These are phyloP conservation scores for Solanum ahanhuiri DNA, from an alignment of 257 asterid genomes.

Conservation along the genomic window DNA sequence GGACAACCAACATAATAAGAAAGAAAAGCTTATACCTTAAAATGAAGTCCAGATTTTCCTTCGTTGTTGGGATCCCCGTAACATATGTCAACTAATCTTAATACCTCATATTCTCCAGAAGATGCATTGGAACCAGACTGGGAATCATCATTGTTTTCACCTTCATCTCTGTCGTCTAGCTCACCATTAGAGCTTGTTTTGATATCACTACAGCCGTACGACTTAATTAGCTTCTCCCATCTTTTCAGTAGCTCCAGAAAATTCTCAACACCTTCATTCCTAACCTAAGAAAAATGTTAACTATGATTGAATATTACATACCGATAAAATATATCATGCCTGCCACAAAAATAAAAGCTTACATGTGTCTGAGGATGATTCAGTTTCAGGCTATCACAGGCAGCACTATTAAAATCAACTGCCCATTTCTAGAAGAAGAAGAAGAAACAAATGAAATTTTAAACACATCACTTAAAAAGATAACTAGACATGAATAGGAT, in stretches of 20 bases:
- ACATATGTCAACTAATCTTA: constrained; percentile 47
- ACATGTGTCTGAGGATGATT: constrained; percentile 90
- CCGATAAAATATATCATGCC: neutral
- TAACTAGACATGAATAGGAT: neutral
- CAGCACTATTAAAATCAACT: constrained; percentile 60
- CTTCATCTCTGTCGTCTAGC: constrained; percentile 22
- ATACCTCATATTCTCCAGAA: constrained; percentile 54
- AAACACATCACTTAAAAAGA: neutral
- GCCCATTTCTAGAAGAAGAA: constrained; percentile 69
- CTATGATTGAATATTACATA: neutral
- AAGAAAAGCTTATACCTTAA: constrained; percentile 38
- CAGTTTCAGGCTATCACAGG: constrained; percentile 71
- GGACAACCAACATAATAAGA: neutral
- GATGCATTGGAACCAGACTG: constrained; percentile 21
- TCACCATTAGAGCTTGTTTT: constrained; percentile 17
- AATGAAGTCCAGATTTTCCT: constrained; percentile 49
- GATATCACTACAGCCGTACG: constrained; percentile 26
- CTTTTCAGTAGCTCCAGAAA: constrained; percentile 61
- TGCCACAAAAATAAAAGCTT: constrained; percentile 4
- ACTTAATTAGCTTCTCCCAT: constrained; percentile 61
- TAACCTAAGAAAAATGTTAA: constrained; percentile 44
- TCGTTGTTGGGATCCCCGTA: constrained; percentile 58
- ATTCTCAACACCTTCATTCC: constrained; percentile 72
- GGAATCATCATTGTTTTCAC: constrained; percentile 7
- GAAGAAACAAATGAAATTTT: neutral